A percentile compares a stretch with the other conserved stretches of the same genome.
Evolutionary conservation across 768 basidiomycete species (phyloP).

Genomic region (Candolleomyces eurysporus): DNA sequence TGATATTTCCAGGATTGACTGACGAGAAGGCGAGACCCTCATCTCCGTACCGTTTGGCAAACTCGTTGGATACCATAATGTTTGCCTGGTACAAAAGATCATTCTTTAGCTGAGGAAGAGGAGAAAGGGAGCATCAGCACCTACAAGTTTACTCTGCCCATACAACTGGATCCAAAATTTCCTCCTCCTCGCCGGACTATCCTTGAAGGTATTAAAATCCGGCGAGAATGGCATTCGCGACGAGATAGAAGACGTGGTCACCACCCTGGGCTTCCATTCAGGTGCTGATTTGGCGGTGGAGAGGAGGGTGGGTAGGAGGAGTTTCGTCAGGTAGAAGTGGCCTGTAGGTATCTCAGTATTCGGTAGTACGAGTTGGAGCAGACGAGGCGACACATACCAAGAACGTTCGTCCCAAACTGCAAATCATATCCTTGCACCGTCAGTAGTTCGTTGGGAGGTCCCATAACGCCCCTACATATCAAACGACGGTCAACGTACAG

Average conservation of each 20-base stretch:
- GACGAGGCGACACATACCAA: conserved; percentile 26
- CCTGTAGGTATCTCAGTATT: conserved; percentile 36
- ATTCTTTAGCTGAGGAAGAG: no score
- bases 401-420: conserved; percentile 50
- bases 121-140: background rate
- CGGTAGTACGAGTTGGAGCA: conserved; percentile 6
- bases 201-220: conserved; percentile 37
- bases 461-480: conserved; percentile 45
- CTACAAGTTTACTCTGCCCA: conserved; percentile 39
- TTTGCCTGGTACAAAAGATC: conserved; percentile 13
- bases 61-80: conserved; percentile 38
- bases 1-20: conserved; percentile 40
- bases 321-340: conserved; percentile 57
- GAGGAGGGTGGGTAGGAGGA: conserved; percentile 39
- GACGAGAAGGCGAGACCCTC: conserved; percentile 42
- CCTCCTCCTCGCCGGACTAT: conserved; percentile 29
- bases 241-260: conserved; percentile 35
- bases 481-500: background rate
- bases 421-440: conserved; percentile 50
- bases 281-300: conserved; percentile 29
- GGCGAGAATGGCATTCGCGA: conserved; percentile 22
- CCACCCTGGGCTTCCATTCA: conserved; percentile 33
- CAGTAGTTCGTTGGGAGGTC: conserved; percentile 31
- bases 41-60: conserved; percentile 41
- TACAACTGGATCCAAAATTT: conserved; percentile 10